Percentiles rank a stretch among this genome's conserved stretches.
Conservation (phyloP, 352 stramenopile species). For the Blastocystis sp. region DNA sequence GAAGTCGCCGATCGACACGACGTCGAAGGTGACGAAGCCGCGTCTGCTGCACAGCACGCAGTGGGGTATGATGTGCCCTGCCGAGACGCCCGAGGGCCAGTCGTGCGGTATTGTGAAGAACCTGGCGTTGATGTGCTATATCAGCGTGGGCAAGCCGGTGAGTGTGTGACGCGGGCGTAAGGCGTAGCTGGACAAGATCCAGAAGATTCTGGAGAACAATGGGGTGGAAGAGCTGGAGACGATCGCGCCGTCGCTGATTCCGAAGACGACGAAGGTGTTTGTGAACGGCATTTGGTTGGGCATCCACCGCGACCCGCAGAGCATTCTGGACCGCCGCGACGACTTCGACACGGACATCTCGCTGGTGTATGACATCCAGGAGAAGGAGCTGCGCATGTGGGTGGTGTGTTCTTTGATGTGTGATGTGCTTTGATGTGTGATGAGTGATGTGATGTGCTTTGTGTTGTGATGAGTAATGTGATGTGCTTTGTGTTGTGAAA, state of each 20-base stretch:
- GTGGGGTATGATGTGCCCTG: conserved; percentile 97
- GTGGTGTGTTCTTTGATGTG: not conserved
- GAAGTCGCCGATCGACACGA: conserved; percentile 95
- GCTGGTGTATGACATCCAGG: conserved; percentile 94
- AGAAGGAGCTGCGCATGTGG: conserved; percentile 96
- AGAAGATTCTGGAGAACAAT: conserved; percentile 97
- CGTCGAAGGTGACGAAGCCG: conserved; percentile 97
- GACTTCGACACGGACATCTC: conserved; percentile 96
- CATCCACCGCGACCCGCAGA: conserved; percentile 93
- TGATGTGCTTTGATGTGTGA: not conserved
- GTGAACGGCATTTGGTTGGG: conserved; percentile 99
- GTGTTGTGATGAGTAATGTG: too few relatives aligned
- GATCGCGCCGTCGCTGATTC: conserved; percentile 93
- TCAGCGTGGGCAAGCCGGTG: conserved; percentile 82
- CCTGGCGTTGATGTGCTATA: conserved; percentile 96
- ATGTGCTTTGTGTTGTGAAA: too few relatives aligned
- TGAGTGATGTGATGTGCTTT: too few relatives aligned
- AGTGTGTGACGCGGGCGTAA: not conserved
- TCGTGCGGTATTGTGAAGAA: conserved; percentile 90
- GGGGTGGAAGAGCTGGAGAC: conserved; percentile 93
- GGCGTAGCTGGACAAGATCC: conserved; percentile 84
- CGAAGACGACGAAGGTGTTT: conserved; percentile 97
- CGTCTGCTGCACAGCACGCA: conserved; percentile 99
- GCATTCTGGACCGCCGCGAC: conserved; percentile 88
- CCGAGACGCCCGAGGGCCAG: conserved; percentile 75